phyloP scores from a whole-genome alignment of 345 rosid genomes.

The Cardamine chenopodiifolia region DNA sequence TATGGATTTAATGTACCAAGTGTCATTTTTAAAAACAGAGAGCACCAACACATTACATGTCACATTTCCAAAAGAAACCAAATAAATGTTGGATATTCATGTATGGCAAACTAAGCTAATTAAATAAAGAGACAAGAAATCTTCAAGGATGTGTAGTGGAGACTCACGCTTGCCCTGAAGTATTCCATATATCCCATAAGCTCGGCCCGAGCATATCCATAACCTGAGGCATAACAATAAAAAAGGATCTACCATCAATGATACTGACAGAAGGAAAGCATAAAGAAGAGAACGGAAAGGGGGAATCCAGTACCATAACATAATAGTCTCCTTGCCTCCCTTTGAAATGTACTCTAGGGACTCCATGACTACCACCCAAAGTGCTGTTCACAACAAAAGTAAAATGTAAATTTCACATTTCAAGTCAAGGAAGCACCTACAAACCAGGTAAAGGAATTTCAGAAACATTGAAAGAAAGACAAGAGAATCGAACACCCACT shows the following conservation, averaged over 20 bases:
- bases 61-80: conserved; percentile 1
- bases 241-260: conserved; percentile 22
- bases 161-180: conserved; percentile 90
- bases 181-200: conserved; percentile 98
- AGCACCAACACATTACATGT: conserved; percentile 1
- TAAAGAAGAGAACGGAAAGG: conserved; percentile 23
- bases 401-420: conserved; percentile 2
- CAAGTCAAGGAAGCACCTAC: conserved; percentile 4
- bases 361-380: conserved; percentile 97
- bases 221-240: conserved; percentile 53
- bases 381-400: conserved; percentile 55
- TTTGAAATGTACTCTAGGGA: conserved; percentile 86
- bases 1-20: not conserved
- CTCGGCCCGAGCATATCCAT: conserved; percentile 99
- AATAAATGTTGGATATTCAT: not conserved
- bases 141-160: conserved; percentile 22
- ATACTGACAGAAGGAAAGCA: conserved; percentile 16
- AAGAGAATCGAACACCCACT: conserved; percentile 50
- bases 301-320: conserved; percentile 64
- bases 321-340: conserved; percentile 98
- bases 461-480: not conserved
- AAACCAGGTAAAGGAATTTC: not conserved
- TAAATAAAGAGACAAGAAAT: not conserved
- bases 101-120: not conserved
- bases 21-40: not conserved